phyloP scores from a whole-genome alignment of 1,284 basidiomycete species.

The Tilletia indica region DNA sequence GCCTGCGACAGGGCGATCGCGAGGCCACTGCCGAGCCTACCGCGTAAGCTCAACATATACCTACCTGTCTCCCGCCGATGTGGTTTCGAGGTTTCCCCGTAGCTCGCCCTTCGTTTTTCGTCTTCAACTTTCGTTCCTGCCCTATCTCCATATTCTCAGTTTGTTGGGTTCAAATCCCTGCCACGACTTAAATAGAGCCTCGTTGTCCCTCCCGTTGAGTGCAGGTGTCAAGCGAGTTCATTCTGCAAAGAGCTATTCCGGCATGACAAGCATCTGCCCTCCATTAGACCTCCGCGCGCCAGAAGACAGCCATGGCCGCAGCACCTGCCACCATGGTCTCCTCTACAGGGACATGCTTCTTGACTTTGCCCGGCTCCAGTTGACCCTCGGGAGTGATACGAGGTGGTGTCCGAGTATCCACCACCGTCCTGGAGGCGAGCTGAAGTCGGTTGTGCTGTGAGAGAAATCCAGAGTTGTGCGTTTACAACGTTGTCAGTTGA shows the following conservation, averaged over 20 bases:
- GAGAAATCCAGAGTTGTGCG: neutral
- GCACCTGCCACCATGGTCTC: constrained; percentile 43
- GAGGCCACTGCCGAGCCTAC: neutral
- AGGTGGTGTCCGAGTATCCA: constrained; percentile 28
- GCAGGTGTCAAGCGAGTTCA: no score
- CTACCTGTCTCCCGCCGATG: no score
- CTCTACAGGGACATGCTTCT: constrained; percentile 35
- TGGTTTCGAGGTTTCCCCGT: no score
- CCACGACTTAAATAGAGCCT: no score
- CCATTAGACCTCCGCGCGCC: constrained; percentile 33
- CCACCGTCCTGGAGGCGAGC: constrained; percentile 37
- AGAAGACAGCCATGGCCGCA: constrained; percentile 44
- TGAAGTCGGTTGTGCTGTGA: constrained; percentile 42
- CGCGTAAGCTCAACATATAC: no score
- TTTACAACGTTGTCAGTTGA: neutral
- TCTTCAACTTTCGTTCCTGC: no score
- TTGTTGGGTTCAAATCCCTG: no score
- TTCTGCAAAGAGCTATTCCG: neutral
- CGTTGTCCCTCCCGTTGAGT: no score
- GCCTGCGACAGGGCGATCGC: constrained; percentile 20
- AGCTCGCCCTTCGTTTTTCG: no score
- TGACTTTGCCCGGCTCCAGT: constrained; percentile 24
- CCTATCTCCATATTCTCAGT: no score
- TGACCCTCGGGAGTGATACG: neutral
- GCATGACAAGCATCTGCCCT: neutral